Evolutionary conservation across 139 green algal genomes (phyloP).

Genomic region (Chlorella sp.): DNA sequence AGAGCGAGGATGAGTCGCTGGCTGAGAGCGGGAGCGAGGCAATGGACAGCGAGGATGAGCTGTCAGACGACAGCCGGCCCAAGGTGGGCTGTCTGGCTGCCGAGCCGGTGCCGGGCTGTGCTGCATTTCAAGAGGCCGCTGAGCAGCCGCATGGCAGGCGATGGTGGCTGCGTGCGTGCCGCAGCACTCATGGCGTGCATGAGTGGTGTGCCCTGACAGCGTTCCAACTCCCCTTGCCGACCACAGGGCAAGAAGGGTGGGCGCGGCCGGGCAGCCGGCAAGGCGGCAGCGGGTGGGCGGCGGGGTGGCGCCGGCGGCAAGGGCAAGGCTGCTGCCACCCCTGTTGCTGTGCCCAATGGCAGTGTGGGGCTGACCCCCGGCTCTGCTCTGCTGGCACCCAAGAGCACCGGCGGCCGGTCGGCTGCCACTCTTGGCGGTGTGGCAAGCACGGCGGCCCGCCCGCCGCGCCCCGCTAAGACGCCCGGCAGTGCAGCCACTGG

Average conservation of each 20-base stretch:
- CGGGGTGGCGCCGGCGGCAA: not conserved
- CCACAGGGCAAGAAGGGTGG: slow-evolving; percentile 45
- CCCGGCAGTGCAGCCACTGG: not conserved
- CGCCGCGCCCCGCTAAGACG: slow-evolving; percentile 28
- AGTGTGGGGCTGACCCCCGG: slow-evolving; percentile 33
- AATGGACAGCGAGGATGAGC: not conserved
- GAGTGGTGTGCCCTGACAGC: no score
- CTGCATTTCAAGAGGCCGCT: no score
- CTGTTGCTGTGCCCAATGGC: slow-evolving; percentile 27
- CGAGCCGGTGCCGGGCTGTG: no score
- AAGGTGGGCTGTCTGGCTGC: no score
- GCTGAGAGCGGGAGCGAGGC: slow-evolving; percentile 38
- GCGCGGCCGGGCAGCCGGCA: not conserved
- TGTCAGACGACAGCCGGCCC: not conserved
- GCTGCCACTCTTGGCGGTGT: not conserved
- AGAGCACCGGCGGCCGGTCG: not conserved
- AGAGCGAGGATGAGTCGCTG: slow-evolving; percentile 30
- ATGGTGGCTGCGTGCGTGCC: no score
- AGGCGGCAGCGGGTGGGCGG: not conserved
- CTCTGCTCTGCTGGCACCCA: not conserved
- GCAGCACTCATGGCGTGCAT: no score
- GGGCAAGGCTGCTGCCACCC: slow-evolving; percentile 4
- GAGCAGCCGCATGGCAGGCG: no score
- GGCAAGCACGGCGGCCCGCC: not conserved
- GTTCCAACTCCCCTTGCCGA: no score